These are phyloP conservation scores for Daphne laureola DNA, from an alignment of 441 rosid genomes.

Conservation along the genomic window DNA sequence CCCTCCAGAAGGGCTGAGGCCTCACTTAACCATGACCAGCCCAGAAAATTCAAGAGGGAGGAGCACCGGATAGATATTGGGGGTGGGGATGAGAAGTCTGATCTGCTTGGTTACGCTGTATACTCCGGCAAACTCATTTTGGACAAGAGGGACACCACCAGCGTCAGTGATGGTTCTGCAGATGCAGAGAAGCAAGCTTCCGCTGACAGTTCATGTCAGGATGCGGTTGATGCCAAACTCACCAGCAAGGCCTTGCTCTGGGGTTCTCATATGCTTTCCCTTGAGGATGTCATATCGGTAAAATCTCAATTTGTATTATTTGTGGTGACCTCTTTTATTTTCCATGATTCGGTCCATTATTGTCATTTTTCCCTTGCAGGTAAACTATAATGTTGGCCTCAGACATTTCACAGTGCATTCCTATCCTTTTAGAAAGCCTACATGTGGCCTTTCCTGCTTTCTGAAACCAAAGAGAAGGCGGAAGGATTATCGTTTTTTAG, in stretches of 20 bases:
- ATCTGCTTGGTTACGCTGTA: slow-evolving; percentile 62
- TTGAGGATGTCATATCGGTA: slow-evolving; percentile 70
- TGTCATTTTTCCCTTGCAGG: slow-evolving; percentile 32
- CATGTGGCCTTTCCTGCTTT: slow-evolving; percentile 69
- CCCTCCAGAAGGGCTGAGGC: slow-evolving; percentile 21
- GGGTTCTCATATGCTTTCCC: slow-evolving; percentile 62
- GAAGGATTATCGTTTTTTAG: slow-evolving; percentile 66
- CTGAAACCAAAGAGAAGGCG: slow-evolving; percentile 61
- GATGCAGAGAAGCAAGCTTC: slow-evolving; percentile 34
- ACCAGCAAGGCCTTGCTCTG: slow-evolving; percentile 73
- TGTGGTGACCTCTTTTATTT: neutral
- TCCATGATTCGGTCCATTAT: neutral
- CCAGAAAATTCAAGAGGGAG: slow-evolving; percentile 27
- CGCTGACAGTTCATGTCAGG: slow-evolving; percentile 32
- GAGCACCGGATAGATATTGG: slow-evolving; percentile 65
- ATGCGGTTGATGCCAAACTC: slow-evolving; percentile 62
- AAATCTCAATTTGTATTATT: neutral
- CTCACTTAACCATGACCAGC: slow-evolving; percentile 23
- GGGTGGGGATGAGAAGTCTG: slow-evolving; percentile 73
- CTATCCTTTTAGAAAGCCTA: slow-evolving; percentile 52
- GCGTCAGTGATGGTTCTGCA: slow-evolving; percentile 17
- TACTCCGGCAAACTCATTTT: slow-evolving; percentile 59
- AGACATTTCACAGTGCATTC: slow-evolving; percentile 82
- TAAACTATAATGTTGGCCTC: slow-evolving; percentile 65
- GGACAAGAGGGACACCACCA: slow-evolving; percentile 49